Evolutionary conservation across 2,329 filamentous ascomycete genomes (phyloP), one percentile per base, ranked within the genome.

Genomic region (Drechslerella coelobrocha): DNA sequence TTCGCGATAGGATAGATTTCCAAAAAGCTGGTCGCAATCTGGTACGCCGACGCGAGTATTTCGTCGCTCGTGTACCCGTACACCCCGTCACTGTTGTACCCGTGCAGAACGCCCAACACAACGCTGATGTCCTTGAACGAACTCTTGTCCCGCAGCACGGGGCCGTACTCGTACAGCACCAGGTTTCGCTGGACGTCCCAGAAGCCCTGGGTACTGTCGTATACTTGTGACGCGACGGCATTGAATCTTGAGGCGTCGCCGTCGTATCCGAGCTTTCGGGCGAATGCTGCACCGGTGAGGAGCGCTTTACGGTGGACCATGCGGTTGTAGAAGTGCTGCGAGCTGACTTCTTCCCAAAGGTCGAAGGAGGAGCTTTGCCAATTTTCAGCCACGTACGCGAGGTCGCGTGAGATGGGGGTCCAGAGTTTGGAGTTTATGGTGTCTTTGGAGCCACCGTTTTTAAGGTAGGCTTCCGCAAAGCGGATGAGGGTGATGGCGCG

Each of bases 301-400:
- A 83, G 76, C 75, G 86, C 84, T 74, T 89, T 85, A 77, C 93
- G 86, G 72, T 89, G 86, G 47, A 84, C 83, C 2, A 86, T 84
- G 31, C 87, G 80, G 1, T 90, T 93, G 79, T 94, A 95, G 81
- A 92, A 94, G 0, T 89, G 92, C 39, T 85, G 87, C 41, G 89
- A 89, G 23, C 82, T 81, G 12, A 92, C 85, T 78, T 94, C 91
- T 77, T 94, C 91, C 91, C 91, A 94, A 2, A 95, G 83, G 77
- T 95, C 91, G 75, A 86, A 94, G 2, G 83, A 68, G 24, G 83
- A 57, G 82, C 79, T 69, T 84, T 85, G 80, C 86, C 88, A 90
- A 80, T 90, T 90, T 76, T 90, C 85, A 0, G 86, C 83, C 5
- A 91, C 86, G 73, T 93, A 94, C 47, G 83, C 83, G 31, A 95